phyloP scores from a whole-genome alignment of 2,329 filamentous ascomycete species.

The Talaromyces amestolkiae region DNA sequence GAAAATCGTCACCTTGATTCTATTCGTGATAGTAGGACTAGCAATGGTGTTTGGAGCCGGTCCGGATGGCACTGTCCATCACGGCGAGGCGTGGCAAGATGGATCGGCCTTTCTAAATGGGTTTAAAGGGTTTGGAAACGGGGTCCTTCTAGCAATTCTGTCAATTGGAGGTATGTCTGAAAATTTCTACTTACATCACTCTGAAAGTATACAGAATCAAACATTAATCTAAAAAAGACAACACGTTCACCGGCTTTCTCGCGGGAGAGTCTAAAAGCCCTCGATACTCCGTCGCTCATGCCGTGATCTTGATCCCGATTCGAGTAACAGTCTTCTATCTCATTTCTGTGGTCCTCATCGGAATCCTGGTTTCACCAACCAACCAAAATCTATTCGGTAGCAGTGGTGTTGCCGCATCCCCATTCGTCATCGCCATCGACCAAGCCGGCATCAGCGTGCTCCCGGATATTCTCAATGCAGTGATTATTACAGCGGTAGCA shows the following conservation, averaged over 20 bases:
- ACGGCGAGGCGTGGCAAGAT: constrained; percentile 34
- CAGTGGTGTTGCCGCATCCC: constrained; percentile 30
- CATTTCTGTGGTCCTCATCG: constrained; percentile 30
- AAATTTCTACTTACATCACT: too few relatives aligned
- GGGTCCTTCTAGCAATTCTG: constrained; percentile 31
- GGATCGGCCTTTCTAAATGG: constrained; percentile 36
- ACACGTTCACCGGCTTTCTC: constrained; percentile 36
- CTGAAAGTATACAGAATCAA: too few relatives aligned
- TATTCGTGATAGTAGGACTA: constrained; percentile 37
- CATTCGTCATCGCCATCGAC: constrained; percentile 34
- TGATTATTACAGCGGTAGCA: constrained; percentile 33
- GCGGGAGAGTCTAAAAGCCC: constrained; percentile 38
- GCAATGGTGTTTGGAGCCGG: constrained; percentile 43
- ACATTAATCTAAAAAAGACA: constrained; percentile 21
- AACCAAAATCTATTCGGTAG: constrained; percentile 26
- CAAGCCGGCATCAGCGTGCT: constrained; percentile 31
- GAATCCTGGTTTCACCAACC: neutral
- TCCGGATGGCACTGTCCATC: constrained; percentile 32
- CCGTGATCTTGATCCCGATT: constrained; percentile 29
- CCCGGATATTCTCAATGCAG: constrained; percentile 32
- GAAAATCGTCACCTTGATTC: constrained; percentile 39
- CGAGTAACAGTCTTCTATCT: constrained; percentile 34
- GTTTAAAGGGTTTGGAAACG: constrained; percentile 36
- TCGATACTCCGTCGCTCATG: constrained; percentile 36
- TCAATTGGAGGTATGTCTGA: constrained; percentile 24